phyloP scores from a whole-genome alignment of 2,329 filamentous ascomycete genomes.

The Endoconidiophora polonica region DNA sequence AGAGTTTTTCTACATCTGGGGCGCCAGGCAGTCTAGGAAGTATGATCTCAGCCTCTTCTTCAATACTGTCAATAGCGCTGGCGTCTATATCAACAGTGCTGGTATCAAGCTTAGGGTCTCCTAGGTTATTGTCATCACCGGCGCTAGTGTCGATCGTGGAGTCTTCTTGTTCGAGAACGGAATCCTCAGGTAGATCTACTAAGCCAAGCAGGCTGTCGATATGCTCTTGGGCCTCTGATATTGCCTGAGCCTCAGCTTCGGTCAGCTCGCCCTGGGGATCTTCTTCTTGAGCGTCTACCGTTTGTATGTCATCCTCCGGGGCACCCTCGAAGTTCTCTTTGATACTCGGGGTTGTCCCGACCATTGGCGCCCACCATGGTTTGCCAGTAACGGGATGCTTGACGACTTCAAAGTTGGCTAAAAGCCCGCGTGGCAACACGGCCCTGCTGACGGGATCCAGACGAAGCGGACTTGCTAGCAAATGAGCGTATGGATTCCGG shows the following conservation, averaged over 20 bases:
- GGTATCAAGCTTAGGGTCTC: no score
- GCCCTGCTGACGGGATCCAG: slow-evolving; percentile 32
- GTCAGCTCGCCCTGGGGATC: no score
- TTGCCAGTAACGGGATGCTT: slow-evolving; percentile 34
- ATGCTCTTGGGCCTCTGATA: not conserved
- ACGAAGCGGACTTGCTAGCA: slow-evolving; percentile 44
- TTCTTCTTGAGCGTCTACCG: not conserved
- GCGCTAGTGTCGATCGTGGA: no score
- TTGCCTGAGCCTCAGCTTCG: not conserved
- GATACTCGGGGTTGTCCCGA: not conserved
- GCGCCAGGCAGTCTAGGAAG: slow-evolving; percentile 4
- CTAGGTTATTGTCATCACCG: no score
- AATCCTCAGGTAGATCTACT: no score
- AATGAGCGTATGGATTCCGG: slow-evolving; percentile 47
- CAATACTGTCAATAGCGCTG: not conserved
- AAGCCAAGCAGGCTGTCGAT: no score
- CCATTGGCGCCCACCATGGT: slow-evolving; percentile 39
- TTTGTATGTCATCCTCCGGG: not conserved
- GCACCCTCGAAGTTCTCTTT: not conserved
- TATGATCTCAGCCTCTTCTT: slow-evolving; percentile 8
- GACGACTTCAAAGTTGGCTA: slow-evolving; percentile 43
- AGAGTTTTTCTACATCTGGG: slow-evolving; percentile 12
- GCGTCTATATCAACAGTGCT: not conserved
- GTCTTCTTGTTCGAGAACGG: no score
- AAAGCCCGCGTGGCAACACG: slow-evolving; percentile 41